A percentile compares a stretch with the other conserved stretches of the same genome.
Conservation (phyloP, 176 grass and related monocot species). For the Tillandsia fasciculata region DNA sequence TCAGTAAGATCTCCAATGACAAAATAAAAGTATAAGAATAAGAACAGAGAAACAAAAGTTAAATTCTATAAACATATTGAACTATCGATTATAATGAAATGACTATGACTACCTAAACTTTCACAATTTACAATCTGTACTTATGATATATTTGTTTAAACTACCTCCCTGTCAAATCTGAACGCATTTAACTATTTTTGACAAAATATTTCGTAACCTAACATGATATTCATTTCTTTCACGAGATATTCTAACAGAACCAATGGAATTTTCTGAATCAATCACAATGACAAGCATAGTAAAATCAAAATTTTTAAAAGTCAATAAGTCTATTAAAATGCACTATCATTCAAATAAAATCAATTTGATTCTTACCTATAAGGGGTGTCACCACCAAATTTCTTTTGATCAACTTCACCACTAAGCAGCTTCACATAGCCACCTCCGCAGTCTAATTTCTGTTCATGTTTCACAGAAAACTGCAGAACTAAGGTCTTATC, state of each 20-base stretch:
- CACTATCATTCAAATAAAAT: neutral
- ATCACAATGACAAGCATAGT: neutral
- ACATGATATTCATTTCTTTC: too few relatives aligned
- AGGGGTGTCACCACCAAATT: slow-evolving; percentile 14
- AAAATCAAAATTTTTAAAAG: neutral
- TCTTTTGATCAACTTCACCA: slow-evolving; percentile 19
- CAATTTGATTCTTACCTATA: slow-evolving; percentile 8
- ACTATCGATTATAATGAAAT: too few relatives aligned
- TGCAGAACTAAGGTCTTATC: slow-evolving; percentile 11
- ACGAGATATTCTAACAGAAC: too few relatives aligned
- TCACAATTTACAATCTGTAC: too few relatives aligned
- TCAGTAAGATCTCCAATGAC: too few relatives aligned
- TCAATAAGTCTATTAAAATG: neutral
- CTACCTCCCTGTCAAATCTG: too few relatives aligned
- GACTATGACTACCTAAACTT: too few relatives aligned
- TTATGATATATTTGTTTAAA: too few relatives aligned
- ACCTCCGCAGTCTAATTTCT: slow-evolving; percentile 14
- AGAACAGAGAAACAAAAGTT: neutral
- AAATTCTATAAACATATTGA: too few relatives aligned
- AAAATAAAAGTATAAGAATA: neutral
- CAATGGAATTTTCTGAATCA: neutral
- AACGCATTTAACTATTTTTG: too few relatives aligned
- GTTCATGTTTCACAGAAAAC: slow-evolving; percentile 17
- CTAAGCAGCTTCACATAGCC: slow-evolving; percentile 15
- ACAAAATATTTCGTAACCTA: too few relatives aligned